A percentile compares a stretch with the other conserved stretches of the same genome.
phyloP scores from a whole-genome alignment of 805 yeast genomes.

The Scheffersomyces amazonensis region DNA sequence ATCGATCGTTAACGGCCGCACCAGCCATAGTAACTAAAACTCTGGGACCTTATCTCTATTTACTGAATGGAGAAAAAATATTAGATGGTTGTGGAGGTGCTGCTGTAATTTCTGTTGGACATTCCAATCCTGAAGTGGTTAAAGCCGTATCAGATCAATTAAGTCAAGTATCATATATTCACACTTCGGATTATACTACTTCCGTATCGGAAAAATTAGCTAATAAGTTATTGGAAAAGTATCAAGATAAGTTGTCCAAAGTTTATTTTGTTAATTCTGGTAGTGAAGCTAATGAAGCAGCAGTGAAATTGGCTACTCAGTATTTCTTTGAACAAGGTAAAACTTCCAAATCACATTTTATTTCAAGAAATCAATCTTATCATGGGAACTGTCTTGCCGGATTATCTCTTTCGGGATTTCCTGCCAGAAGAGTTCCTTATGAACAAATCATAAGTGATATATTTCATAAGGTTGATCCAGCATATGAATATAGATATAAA shows the following conservation, averaged over 20 bases:
- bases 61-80: conserved; percentile 20
- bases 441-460: conserved; percentile 19
- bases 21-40: neutral
- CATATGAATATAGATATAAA: conserved; percentile 29
- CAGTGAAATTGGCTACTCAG: conserved; percentile 26
- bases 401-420: conserved; percentile 26
- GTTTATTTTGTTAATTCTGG: conserved; percentile 64
- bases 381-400: conserved; percentile 51
- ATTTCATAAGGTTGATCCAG: conserved; percentile 21
- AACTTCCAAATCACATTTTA: conserved; percentile 36
- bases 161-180: conserved; percentile 46
- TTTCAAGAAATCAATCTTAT: conserved; percentile 43
- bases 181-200: conserved; percentile 59
- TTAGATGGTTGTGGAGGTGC: conserved; percentile 51
- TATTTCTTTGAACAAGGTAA: conserved; percentile 38
- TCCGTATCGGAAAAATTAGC: conserved; percentile 30
- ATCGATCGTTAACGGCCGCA: conserved; percentile 1
- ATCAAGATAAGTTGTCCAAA: conserved; percentile 33
- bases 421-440: conserved; percentile 31
- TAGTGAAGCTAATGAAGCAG: conserved; percentile 39
- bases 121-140: conserved; percentile 38
- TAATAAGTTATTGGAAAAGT: conserved; percentile 23
- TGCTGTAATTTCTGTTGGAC: conserved; percentile 50
- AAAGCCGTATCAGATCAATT: conserved; percentile 36
- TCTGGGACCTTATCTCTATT: neutral